phyloP scores from a whole-genome alignment of 805 yeast species.

The Cyberlindnera galapagoensis region DNA sequence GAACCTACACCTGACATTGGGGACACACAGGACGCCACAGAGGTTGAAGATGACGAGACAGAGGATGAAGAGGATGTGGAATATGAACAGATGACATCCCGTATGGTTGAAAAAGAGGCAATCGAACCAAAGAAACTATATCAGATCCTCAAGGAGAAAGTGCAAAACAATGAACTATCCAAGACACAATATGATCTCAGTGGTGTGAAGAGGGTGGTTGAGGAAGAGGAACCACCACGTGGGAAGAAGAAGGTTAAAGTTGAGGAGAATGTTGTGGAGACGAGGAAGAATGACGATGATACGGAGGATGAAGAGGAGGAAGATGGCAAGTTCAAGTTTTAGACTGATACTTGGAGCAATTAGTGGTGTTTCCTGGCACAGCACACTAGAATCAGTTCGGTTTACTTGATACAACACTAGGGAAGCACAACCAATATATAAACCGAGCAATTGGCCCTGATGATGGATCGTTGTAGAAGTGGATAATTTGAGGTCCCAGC shows the following conservation, averaged over 20 bases:
- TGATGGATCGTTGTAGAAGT: no score
- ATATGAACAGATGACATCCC: conserved; percentile 17
- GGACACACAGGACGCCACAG: conserved; percentile 1
- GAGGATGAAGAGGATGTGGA: conserved; percentile 9
- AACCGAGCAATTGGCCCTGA: background rate
- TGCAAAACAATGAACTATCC: no score
- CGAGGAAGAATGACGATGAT: conserved; percentile 4
- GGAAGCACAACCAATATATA: background rate
- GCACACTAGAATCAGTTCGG: no score
- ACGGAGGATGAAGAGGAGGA: conserved; percentile 21
- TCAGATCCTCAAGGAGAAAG: conserved; percentile 20
- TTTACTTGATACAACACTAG: no score
- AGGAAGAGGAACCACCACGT: background rate
- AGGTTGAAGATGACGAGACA: conserved; percentile 21
- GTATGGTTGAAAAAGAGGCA: conserved; percentile 5
- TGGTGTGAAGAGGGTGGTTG: conserved; percentile 12
- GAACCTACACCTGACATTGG: conserved; percentile 23
- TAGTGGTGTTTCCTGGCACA: no score
- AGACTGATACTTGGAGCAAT: no score
- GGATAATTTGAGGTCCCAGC: no score
- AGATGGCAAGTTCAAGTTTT: conserved; percentile 24
- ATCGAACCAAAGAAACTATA: conserved; percentile 21
- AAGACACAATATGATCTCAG: no score
- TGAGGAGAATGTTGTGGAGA: background rate
- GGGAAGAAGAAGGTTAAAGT: background rate